Evolutionary conservation across 2,329 filamentous ascomycete species (phyloP).

Genomic region (Pseudocercospora cruenta): DNA sequence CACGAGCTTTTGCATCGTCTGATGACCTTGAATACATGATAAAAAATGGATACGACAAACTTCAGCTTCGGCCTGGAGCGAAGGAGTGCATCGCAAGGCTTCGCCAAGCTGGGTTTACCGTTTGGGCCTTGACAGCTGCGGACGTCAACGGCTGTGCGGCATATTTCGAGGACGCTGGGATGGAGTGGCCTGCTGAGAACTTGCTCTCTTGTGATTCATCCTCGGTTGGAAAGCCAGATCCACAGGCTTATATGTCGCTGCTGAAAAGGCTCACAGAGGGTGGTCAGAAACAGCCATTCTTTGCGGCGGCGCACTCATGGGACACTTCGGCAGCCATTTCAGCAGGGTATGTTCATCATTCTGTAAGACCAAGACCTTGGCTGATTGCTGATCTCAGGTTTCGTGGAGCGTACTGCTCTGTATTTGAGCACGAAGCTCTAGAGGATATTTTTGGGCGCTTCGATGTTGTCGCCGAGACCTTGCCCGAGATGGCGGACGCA

Average conservation of each 20-base stretch:
- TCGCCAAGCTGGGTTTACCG: slow-evolving; percentile 51
- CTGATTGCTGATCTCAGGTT: not conserved
- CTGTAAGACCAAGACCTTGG: not conserved
- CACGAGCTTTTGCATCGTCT: slow-evolving; percentile 46
- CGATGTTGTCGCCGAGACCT: slow-evolving; percentile 53
- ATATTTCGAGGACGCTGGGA: slow-evolving; percentile 52
- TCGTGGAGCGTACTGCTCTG: slow-evolving; percentile 55
- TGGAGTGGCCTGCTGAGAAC: slow-evolving; percentile 55
- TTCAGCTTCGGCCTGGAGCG: slow-evolving; percentile 42
- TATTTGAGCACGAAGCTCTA: slow-evolving; percentile 55
- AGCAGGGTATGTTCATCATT: slow-evolving; percentile 41
- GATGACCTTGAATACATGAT: slow-evolving; percentile 47
- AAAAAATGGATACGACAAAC: slow-evolving; percentile 38
- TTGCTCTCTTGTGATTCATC: slow-evolving; percentile 54
- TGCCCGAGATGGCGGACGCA: slow-evolving; percentile 53
- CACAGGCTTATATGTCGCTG: slow-evolving; percentile 50
- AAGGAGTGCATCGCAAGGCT: slow-evolving; percentile 49
- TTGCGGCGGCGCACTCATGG: slow-evolving; percentile 62
- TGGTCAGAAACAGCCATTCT: slow-evolving; percentile 48
- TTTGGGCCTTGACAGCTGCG: slow-evolving; percentile 58
- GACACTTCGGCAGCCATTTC: slow-evolving; percentile 58
- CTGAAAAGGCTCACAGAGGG: slow-evolving; percentile 43
- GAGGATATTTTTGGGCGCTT: slow-evolving; percentile 53
- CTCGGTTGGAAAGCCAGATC: slow-evolving; percentile 54
- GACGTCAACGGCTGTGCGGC: slow-evolving; percentile 53